A percentile compares a stretch with the other conserved stretches of the same genome.
These are phyloP conservation scores for Rhypophila decipiens DNA, from an alignment of 495 filamentous ascomycete species.

Conservation along the genomic window DNA sequence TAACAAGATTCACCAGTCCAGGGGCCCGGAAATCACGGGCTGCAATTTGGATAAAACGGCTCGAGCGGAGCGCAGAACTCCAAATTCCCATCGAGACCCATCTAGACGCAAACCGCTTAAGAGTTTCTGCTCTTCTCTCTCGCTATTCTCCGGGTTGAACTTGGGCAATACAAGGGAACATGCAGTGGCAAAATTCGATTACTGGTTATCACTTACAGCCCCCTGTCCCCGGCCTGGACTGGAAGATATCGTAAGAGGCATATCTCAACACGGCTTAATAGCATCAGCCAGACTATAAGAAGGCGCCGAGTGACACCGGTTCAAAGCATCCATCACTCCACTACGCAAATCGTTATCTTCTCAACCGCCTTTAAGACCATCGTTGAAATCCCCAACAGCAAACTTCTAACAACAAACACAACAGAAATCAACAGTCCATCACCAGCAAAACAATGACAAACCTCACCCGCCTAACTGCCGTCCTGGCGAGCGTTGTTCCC, in stretches of 20 bases:
- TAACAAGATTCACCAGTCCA: constrained; percentile 28
- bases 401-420: not conserved
- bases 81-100: too few species aligned
- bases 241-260: not conserved
- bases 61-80: too few species aligned
- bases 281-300: constrained; percentile 1
- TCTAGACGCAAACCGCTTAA: too few species aligned
- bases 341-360: not conserved
- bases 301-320: not conserved
- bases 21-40: constrained; percentile 25
- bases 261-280: too few species aligned
- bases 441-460: constrained; percentile 19
- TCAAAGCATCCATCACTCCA: too few species aligned
- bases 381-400: not conserved
- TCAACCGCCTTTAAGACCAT: not conserved
- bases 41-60: constrained; percentile 30
- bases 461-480: constrained; percentile 14
- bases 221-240: not conserved
- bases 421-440: not conserved
- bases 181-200: too few species aligned
- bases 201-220: not conserved
- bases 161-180: too few species aligned
- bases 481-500: too few species aligned
- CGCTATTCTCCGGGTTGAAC: too few species aligned
- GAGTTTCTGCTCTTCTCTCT: too few species aligned